Evolutionary conservation across 768 basidiomycete genomes (phyloP).

Genomic region (Saitozyma sp.): DNA sequence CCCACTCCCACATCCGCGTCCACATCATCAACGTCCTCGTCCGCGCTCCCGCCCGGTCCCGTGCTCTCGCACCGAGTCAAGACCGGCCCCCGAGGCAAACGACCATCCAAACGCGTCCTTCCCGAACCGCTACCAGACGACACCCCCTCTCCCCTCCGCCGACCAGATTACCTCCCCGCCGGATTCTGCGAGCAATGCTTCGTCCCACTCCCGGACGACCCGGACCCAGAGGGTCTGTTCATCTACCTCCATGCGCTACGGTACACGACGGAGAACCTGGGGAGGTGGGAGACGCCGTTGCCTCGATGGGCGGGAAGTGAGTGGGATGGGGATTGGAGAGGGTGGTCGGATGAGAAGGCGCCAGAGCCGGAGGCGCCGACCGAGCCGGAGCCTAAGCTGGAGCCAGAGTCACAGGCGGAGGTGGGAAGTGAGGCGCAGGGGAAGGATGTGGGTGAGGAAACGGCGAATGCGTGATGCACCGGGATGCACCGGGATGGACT

Average conservation of each 20-base stretch:
- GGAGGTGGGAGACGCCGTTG: slow-evolving; percentile 39
- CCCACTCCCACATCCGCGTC: not conserved
- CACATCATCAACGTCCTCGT: not conserved
- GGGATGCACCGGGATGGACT: too few relatives aligned
- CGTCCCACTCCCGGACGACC: slow-evolving; percentile 88
- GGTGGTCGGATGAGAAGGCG: slow-evolving; percentile 29
- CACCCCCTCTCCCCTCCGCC: slow-evolving; percentile 25
- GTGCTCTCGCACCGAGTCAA: not conserved
- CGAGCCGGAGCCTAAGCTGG: too few relatives aligned
- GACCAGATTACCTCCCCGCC: slow-evolving; percentile 42
- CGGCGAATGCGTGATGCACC: not conserved
- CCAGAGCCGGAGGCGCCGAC: too few relatives aligned
- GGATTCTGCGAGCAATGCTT: slow-evolving; percentile 87
- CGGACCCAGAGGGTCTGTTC: slow-evolving; percentile 84
- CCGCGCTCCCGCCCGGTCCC: slow-evolving; percentile 2
- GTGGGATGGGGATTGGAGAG: slow-evolving; percentile 54
- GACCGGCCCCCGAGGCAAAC: not conserved
- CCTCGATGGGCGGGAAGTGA: slow-evolving; percentile 74
- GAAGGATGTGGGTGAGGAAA: not conserved
- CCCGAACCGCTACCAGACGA: slow-evolving; percentile 19
- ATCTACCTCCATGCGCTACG: slow-evolving; percentile 91
- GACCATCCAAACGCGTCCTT: not conserved
- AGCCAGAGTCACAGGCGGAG: too few relatives aligned
- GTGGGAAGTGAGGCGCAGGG: not conserved
- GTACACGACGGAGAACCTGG: slow-evolving; percentile 54